A percentile compares a stretch with the other conserved stretches of the same genome.
Evolutionary conservation across 78 protist genomes (phyloP).

Genomic region (Emiliania huxleyi): DNA sequence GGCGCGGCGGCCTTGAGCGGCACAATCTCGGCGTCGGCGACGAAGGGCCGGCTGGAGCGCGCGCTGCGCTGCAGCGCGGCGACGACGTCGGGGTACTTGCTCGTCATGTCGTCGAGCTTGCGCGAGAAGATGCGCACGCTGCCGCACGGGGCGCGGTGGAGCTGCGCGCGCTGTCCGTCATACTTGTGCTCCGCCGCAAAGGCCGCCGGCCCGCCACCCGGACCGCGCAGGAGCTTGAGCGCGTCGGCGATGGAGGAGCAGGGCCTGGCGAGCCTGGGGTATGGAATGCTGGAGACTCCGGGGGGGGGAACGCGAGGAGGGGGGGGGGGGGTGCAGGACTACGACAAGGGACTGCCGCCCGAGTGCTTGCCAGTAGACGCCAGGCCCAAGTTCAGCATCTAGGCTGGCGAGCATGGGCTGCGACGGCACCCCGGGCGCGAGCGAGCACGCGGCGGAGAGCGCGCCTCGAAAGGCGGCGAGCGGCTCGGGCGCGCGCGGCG

Average conservation of each 20-base stretch:
- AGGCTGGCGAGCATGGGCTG: conserved; percentile 43
- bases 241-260: background rate
- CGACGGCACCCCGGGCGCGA: background rate
- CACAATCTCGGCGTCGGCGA: conserved; percentile 47
- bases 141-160: background rate
- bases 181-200: conserved; percentile 37
- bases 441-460: background rate
- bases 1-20: background rate
- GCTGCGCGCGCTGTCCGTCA: conserved; percentile 67
- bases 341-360: background rate
- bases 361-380: background rate
- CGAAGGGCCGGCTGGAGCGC: background rate
- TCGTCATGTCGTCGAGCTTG: conserved; percentile 39
- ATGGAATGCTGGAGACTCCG: too few species aligned
- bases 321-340: too few species aligned
- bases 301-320: too few species aligned
- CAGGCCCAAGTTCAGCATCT: background rate
- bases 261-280: too few species aligned
- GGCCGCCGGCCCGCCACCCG: background rate
- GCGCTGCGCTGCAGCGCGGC: background rate
- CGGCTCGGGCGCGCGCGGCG: background rate
- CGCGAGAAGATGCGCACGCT: conserved; percentile 33
- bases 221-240: background rate
- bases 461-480: too few species aligned
- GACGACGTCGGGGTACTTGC: conserved; percentile 37